Evolutionary conservation across 495 filamentous ascomycete species (phyloP), one percentile per base, ranked within the genome.

Genomic region (Aspergillus funiculosus): DNA sequence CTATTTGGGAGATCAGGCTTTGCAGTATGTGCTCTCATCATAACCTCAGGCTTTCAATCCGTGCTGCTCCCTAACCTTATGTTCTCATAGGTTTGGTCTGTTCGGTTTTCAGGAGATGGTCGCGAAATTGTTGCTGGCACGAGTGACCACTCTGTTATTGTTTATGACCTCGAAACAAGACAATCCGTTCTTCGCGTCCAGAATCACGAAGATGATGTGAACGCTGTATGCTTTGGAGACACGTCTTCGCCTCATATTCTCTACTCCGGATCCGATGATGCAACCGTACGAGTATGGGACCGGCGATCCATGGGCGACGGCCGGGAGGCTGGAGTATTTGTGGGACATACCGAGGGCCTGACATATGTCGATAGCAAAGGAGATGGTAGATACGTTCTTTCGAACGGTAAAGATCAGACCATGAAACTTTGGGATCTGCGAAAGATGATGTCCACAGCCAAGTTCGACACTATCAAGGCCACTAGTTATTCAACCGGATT

Each of bases 391-490:
- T 98, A 95, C 57, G 82, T 97, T 6, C 74, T 98, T 5, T 91
- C 86, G 48, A 98, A 98, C 50, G 86, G 78, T 46, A 98, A 98
- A 57, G 92, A 98, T 55, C 92, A 98, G 62, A 86, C 80, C 24
- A 95, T 95, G 83, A 98, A 97, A 67, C 75, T 98, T 3, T 98
- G 92, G 92, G 92, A 98, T 67, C 67, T 98, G 35, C 74, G 94
- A 43, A 83, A 79, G 49, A 87, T 86, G 76, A 85, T 87, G 76
- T 79, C 78, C 15, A 82, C 80, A 14, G 72, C 78, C 15, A 74
- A 75, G 13, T 85, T 82, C 40, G 77, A 79, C 26, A 58, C 54
- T 1, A 64, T 81, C 41, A 67, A 77, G 15, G 67, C 74, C n/a
- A 59, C 59, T 11, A 62, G 67, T 5, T 85, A 79, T 56, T 76